Evolutionary conservation across 352 stramenopile species (phyloP), one percentile per base, ranked within the genome.

Genomic region (Phytophthora capsici): DNA sequence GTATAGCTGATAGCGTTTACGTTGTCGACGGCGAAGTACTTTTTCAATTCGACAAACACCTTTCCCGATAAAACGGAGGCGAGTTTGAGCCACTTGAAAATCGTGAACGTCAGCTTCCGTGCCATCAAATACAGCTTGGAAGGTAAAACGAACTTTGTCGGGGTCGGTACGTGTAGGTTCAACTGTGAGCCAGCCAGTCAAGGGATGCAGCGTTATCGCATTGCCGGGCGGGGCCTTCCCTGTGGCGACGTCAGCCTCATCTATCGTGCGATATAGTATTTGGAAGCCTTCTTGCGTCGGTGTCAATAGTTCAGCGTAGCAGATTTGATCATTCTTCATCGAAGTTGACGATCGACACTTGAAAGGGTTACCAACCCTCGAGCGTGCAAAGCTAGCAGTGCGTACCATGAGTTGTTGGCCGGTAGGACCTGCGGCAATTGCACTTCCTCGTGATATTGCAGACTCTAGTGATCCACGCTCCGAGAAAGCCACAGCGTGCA

Each of bases 221-320:
- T 49, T 49, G 7, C 67, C 69, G 1, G 19, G 12, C 22, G 69
- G 64, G 0, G 69, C 69, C 17, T 71, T 71, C 28, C 69, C 69
- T 14, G 51, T 55, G 13, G 44, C 51, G 10, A 73, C 53, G 1
- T 77, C 63, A 1, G 37, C 30, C 7, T 44, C 41, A 38, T 57
- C 48, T 3, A 77, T 32, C 9, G 69, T 71, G 22, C 54, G 61
- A 40, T 65, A 77, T 6, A 48, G 47, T 2, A 77, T 36, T n/a
- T 22, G 30, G 45, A 77, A 71, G 8, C 69, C 69, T 28, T 43
- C 12, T 36, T 38, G 12, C 4, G 63, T 77, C 5, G 69, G 69
- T 20, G 43, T 59, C 32, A 77, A 43, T n/a, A 65, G 54, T 36
- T 77, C 69, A n/a, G 69, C 26, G 64, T 66, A 66, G 55, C 69